These are phyloP conservation scores for Scheffersomyces illinoinensis DNA, from an alignment of 1,139 yeast species.

Conservation along the genomic window DNA sequence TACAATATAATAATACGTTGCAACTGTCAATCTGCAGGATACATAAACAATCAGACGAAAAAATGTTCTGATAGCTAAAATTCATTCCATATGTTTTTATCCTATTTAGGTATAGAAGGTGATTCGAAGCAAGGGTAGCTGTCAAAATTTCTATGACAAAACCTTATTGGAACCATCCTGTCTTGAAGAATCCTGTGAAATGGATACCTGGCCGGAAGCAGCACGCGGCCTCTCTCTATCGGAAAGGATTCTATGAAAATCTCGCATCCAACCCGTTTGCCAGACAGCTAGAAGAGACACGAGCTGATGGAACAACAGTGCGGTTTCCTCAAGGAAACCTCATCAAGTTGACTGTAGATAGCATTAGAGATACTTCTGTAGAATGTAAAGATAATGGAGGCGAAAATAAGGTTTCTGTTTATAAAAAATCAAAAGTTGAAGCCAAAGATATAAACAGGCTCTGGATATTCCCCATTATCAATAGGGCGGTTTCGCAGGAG, in stretches of 20 bases:
- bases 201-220: slow-evolving; percentile 20
- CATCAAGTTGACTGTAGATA: slow-evolving; percentile 20
- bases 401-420: background rate
- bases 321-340: slow-evolving; percentile 26
- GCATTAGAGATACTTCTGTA: slow-evolving; percentile 1
- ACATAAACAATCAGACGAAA: background rate
- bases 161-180: slow-evolving; percentile 21
- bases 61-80: background rate
- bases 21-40: background rate
- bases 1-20: background rate
- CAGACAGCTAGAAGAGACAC: slow-evolving; percentile 16
- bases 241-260: slow-evolving; percentile 13
- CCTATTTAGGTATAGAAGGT: background rate
- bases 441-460: background rate
- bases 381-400: slow-evolving; percentile 2
- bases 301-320: slow-evolving; percentile 18
- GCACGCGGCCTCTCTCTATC: slow-evolving; percentile 18
- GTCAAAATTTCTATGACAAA: background rate
- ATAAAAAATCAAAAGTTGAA: background rate
- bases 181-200: slow-evolving; percentile 24
- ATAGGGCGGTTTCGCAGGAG: slow-evolving; percentile 5
- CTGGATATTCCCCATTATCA: slow-evolving; percentile 11
- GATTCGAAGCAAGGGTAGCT: background rate
- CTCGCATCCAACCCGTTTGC: slow-evolving; percentile 27
- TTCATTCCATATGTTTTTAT: background rate